Evolutionary conservation across 495 filamentous ascomycete species (phyloP).

Genomic region (Choiromyces venosus): DNA sequence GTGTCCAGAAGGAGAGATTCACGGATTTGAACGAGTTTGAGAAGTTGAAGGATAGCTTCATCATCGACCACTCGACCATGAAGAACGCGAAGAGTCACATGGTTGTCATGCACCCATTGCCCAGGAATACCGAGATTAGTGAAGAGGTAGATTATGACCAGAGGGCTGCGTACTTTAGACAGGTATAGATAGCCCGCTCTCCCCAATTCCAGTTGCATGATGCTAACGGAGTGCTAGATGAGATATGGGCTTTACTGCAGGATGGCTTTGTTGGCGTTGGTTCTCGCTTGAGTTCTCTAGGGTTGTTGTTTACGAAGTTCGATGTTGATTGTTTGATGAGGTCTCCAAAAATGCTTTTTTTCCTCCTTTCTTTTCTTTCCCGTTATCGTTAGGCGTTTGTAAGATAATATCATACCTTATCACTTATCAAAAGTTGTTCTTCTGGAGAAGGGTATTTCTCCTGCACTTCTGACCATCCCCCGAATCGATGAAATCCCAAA

Average conservation of each 20-base stretch:
- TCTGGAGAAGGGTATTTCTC: background rate
- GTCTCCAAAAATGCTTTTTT: background rate
- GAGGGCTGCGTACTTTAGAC: slow-evolving; percentile 95
- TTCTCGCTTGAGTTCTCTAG: slow-evolving; percentile 57
- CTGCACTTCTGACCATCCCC: background rate
- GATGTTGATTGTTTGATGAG: background rate
- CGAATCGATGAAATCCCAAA: background rate
- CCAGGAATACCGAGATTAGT: slow-evolving; percentile 81
- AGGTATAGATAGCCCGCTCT: slow-evolving; percentile 58
- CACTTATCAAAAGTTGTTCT: background rate
- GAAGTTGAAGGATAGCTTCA: slow-evolving; percentile 73
- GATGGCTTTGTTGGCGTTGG: slow-evolving; percentile 90
- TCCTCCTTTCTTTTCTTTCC: slow-evolving; percentile 5
- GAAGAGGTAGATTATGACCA: slow-evolving; percentile 98
- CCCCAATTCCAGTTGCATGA: slow-evolving; percentile 25
- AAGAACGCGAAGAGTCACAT: slow-evolving; percentile 86
- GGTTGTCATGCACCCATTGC: slow-evolving; percentile 91
- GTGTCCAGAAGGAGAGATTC: slow-evolving; percentile 95
- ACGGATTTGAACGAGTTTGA: slow-evolving; percentile 71
- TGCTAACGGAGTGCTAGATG: slow-evolving; percentile 66
- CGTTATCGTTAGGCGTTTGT: background rate
- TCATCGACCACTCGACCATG: slow-evolving; percentile 84
- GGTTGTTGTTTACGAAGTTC: background rate
- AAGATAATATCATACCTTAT: background rate
- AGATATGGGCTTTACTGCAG: slow-evolving; percentile 93